Evolutionary conservation across 1,284 basidiomycete genomes (phyloP).

Genomic region (Cystobasidium pallidum): DNA sequence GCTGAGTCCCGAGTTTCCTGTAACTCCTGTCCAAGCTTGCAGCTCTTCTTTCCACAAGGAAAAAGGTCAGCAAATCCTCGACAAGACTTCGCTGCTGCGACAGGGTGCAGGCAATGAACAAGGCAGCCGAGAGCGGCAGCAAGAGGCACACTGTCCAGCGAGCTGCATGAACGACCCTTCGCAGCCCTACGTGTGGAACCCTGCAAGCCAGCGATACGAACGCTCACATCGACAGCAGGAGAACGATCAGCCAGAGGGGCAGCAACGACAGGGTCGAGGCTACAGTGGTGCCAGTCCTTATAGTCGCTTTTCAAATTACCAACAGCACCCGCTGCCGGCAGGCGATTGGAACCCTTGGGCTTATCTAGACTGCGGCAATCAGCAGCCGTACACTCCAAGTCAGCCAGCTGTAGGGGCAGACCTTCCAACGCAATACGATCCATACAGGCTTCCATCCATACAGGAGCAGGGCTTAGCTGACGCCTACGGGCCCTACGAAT

Average conservation of each 20-base stretch:
- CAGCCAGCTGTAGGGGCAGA: conserved; percentile 20
- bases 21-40: neutral
- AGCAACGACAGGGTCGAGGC: neutral
- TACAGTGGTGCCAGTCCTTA: neutral
- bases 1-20: neutral
- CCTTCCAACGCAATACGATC: conserved; percentile 4
- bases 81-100: neutral
- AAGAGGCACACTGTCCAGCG: conserved; percentile 21
- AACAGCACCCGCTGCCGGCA: neutral
- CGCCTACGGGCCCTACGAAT: neutral
- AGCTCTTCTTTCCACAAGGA: neutral
- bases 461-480: neutral
- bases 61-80: neutral
- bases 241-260: no score
- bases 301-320: neutral
- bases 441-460: conserved; percentile 2
- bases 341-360: conserved; percentile 20
- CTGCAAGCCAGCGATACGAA: conserved; percentile 18
- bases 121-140: neutral
- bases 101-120: conserved; percentile 5
- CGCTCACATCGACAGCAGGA: no score
- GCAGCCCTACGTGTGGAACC: conserved; percentile 19
- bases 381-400: conserved; percentile 15
- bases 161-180: conserved; percentile 34
- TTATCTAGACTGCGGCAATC: neutral